Evolutionary conservation across 2,329 filamentous ascomycete genomes (phyloP).

Genomic region (Alternaria burnsii): DNA sequence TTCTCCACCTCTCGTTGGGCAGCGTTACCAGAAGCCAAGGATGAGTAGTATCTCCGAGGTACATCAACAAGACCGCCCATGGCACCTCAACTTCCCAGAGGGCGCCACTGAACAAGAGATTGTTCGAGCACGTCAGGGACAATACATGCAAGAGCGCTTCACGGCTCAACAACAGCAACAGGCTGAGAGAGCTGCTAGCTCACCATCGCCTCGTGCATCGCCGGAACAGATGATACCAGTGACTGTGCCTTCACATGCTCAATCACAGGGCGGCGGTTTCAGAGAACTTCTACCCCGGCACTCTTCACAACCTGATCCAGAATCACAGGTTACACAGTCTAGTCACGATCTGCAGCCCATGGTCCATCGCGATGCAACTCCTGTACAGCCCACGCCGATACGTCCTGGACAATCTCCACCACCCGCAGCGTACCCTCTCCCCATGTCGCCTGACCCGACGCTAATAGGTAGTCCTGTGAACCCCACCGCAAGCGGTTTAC

Average conservation of each 20-base stretch:
- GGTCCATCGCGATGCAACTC: constrained; percentile 21
- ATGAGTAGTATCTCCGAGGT: constrained; percentile 50
- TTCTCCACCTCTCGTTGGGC: constrained; percentile 22
- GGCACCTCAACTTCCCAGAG: constrained; percentile 46
- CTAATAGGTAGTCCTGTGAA: constrained; percentile 34
- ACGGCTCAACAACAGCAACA: constrained; percentile 44
- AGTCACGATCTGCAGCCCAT: constrained; percentile 17
- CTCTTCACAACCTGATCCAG: constrained; percentile 39
- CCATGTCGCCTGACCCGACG: constrained; percentile 34
- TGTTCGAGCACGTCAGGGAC: constrained; percentile 47
- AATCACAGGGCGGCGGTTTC: constrained; percentile 40
- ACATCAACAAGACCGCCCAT: constrained; percentile 39
- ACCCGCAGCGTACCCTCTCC: constrained; percentile 39
- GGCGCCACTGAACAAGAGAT: constrained; percentile 50
- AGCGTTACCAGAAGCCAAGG: constrained; percentile 36
- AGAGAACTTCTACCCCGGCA: constrained; percentile 46
- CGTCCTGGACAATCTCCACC: constrained; percentile 27
- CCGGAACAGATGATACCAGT: constrained; percentile 31
- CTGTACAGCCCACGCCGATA: constrained; percentile 34
- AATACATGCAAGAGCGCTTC: constrained; percentile 47
- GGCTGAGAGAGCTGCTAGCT: constrained; percentile 40
- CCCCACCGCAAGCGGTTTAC: constrained; percentile 23
- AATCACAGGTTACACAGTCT: constrained; percentile 22
- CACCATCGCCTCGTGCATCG: constrained; percentile 42
- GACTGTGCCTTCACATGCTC: constrained; percentile 17